Base-by-base conservation (phyloP, 176 grass and related monocot genomes). In the Eragrostis curvula region DNA sequence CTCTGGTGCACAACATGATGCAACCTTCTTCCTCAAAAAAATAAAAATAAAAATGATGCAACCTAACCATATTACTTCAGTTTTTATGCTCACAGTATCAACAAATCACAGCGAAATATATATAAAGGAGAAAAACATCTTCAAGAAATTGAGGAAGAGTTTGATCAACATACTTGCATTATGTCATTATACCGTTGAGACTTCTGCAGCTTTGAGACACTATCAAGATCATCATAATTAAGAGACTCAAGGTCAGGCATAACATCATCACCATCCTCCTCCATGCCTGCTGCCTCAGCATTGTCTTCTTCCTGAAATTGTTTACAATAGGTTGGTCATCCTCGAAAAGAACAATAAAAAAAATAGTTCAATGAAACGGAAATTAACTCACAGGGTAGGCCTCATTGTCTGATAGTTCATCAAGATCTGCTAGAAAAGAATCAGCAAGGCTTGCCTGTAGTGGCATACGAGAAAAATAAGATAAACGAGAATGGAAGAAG, bases 391-490 rank as follows among this genome's bases (percentile, higher is more conserved):
- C 94, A 81, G 80, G 81, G 56, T 68, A 88, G 15, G 65, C 82
- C 90, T 97, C 91, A 90, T 90, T 88, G 86, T 94, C 91, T 53
- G 89, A 94, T 71, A 97, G 83, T 66, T 97, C 91, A 58, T 94
- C 94, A 18, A 97, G 91, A 90, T 97, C 91, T 0, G 94, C 89
- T 70, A 97, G 89, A 77, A 97, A 97, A 68, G 94, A 97, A 90
- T 97, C 94, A 64, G 91, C 91, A 87, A 97, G 87, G 81, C 85
- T 92, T 45, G 91, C 94, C 91, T 97, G 85, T 53, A 25, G 18
- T 3, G 58, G 7, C 21, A 42, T 53, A 58, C 39, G 64, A 20
- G 15, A 36, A 41, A 44, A 36, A 36, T 27, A 12, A 32, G 20
- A 79, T 20, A 2, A 27, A n/a, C 44, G 57, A 24, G 3, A 50